phyloP scores from a whole-genome alignment of 2,329 filamentous ascomycete genomes.

The Cercospora zeae-maydis region DNA sequence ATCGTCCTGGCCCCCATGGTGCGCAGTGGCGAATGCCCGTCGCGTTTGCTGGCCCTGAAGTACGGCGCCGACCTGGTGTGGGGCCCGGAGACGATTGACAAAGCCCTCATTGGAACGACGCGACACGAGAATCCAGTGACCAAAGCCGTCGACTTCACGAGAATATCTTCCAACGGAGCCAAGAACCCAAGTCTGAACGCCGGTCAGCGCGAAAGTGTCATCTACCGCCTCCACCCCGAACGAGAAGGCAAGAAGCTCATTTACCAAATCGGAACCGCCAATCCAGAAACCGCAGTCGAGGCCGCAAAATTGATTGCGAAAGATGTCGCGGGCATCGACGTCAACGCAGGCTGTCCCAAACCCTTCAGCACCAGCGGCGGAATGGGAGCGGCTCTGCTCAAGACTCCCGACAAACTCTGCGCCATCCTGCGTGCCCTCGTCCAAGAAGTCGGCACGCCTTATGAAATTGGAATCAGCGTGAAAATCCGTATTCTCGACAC shows the following conservation, averaged over 20 bases:
- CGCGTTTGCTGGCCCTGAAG: slow-evolving; percentile 79
- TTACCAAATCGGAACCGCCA: slow-evolving; percentile 88
- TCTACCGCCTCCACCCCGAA: slow-evolving; percentile 79
- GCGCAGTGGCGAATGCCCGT: slow-evolving; percentile 88
- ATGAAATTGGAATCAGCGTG: slow-evolving; percentile 89
- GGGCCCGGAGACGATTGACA: slow-evolving; percentile 91
- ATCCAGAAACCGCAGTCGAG: slow-evolving; percentile 75
- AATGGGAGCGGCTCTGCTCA: slow-evolving; percentile 90
- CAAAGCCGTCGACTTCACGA: slow-evolving; percentile 79
- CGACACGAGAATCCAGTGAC: slow-evolving; percentile 72
- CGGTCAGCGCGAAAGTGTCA: slow-evolving; percentile 58
- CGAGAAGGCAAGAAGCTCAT: slow-evolving; percentile 72
- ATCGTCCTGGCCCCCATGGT: slow-evolving; percentile 91
- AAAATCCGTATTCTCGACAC: slow-evolving; percentile 89
- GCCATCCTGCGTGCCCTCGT: slow-evolving; percentile 82
- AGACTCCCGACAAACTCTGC: slow-evolving; percentile 77
- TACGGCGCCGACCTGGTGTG: slow-evolving; percentile 97
- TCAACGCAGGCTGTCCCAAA: slow-evolving; percentile 98
- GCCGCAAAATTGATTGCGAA: slow-evolving; percentile 79
- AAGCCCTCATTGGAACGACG: slow-evolving; percentile 81
- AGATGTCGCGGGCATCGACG: slow-evolving; percentile 90
- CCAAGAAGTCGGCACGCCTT: slow-evolving; percentile 68
- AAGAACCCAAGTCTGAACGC: slow-evolving; percentile 55
- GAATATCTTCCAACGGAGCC: slow-evolving; percentile 67
- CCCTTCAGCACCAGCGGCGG: slow-evolving; percentile 90